Percentiles rank a stretch among this genome's conserved stretches.
These are phyloP conservation scores for Boletus eberwhitei DNA, from an alignment of 768 basidiomycete species.

Conservation along the genomic window DNA sequence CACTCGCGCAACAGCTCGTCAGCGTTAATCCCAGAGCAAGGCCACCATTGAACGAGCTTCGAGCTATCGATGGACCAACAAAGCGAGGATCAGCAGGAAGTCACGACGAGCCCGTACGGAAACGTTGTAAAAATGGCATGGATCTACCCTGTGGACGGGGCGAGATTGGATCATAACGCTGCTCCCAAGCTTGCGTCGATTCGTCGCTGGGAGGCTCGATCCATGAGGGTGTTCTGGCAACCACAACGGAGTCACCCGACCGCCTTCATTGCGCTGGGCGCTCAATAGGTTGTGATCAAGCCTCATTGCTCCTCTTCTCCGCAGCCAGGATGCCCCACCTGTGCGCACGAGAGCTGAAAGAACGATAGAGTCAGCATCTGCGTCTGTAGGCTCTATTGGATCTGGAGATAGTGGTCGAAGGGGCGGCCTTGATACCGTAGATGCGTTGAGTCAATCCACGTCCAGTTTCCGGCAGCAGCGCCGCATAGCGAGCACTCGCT, in stretches of 20 bases:
- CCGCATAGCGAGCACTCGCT: no score
- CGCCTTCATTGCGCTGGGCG: conserved; percentile 28
- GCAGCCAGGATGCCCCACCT: conserved; percentile 68
- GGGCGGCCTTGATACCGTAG: no score
- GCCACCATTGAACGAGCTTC: no score
- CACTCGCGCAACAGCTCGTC: no score
- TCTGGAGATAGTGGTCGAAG: conserved; percentile 13
- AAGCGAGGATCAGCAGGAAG: no score
- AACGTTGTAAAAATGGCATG: no score
- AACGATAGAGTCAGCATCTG: conserved; percentile 62
- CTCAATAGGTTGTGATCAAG: conserved; percentile 43
- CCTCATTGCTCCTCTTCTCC: conserved; percentile 71
- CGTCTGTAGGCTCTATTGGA: conserved; percentile 39
- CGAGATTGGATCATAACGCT: conserved; percentile 28
- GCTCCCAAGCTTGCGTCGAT: conserved; percentile 33
- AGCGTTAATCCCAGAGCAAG: no score
- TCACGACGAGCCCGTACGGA: no score
- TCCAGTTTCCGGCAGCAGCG: no score
- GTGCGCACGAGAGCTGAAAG: conserved; percentile 72
- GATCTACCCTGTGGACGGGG: conserved; percentile 24
- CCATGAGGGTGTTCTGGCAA: conserved; percentile 33
- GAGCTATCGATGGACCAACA: no score
- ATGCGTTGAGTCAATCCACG: no score
- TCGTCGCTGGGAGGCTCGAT: conserved; percentile 33
- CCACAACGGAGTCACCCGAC: conserved; percentile 27